Percentiles rank a stretch among this genome's conserved stretches.
These are phyloP conservation scores for Mycena kentingensis DNA, from an alignment of 768 basidiomycete species.

Conservation along the genomic window DNA sequence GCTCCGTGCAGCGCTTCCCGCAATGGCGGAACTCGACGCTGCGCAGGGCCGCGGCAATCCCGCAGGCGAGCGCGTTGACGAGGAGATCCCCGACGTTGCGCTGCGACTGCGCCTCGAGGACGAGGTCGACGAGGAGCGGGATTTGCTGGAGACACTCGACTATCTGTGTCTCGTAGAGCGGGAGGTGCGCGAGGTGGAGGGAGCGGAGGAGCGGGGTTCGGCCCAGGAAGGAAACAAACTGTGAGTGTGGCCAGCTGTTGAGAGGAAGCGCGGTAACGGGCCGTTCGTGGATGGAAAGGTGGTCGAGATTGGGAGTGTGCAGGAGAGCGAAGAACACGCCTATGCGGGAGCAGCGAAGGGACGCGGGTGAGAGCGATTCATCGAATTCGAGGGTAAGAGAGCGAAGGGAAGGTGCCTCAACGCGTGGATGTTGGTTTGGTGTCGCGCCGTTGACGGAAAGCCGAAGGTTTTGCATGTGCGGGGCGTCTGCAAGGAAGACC, in stretches of 20 bases:
- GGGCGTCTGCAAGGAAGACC: constrained; percentile 4
- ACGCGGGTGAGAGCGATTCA: constrained; percentile 10
- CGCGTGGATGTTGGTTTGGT: constrained; percentile 6
- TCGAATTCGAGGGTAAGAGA: no score
- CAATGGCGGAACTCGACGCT: constrained; percentile 19
- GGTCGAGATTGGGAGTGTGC: constrained; percentile 4
- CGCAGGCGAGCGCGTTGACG: not conserved
- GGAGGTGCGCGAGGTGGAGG: constrained; percentile 12
- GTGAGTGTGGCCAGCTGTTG: constrained; percentile 7
- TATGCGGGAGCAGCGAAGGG: constrained; percentile 13
- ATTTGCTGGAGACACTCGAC: constrained; percentile 13
- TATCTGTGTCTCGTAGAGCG: constrained; percentile 18
- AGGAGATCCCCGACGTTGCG: constrained; percentile 13
- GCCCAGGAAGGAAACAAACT: constrained; percentile 8
- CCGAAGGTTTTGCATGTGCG: constrained; percentile 4
- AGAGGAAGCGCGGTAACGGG: not conserved
- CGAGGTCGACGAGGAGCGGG: constrained; percentile 8
- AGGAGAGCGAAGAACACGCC: constrained; percentile 9
- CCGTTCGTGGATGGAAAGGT: not conserved
- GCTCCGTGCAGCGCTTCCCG: constrained; percentile 19
- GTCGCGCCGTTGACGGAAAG: constrained; percentile 7
- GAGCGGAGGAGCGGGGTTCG: constrained; percentile 7
- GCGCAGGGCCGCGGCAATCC: constrained; percentile 8
- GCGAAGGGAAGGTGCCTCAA: constrained; percentile 3
- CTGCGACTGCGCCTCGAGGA: constrained; percentile 14